Evolutionary conservation across 2,329 filamentous ascomycete genomes (phyloP), one percentile per base, ranked within the genome.

Genomic region (Sodiomyces alkalinus): DNA sequence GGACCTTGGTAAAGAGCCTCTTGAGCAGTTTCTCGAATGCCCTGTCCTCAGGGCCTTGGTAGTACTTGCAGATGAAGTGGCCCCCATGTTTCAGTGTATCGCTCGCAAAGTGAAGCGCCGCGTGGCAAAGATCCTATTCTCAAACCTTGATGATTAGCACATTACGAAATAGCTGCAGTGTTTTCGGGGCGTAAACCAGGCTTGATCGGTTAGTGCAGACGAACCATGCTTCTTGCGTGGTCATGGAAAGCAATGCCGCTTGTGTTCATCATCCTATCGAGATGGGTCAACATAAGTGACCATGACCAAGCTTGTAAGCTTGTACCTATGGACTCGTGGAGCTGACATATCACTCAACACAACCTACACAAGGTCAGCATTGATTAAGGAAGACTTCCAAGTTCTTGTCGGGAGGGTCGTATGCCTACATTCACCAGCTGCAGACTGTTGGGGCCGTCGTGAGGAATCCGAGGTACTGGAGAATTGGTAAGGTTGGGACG

Each of bases 191-290:
- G n/a, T n/a, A n/a, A n/a, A n/a, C n/a, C n/a, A n/a, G n/a, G n/a
- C n/a, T n/a, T n/a, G n/a, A n/a, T n/a, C n/a, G n/a, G n/a, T n/a
- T n/a, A n/a, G n/a, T n/a, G n/a, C n/a, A n/a, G n/a, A 50, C 76
- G 48, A 57, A 94, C 87, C 82, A 98, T 96, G 56, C 85, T 94
- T 17, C 82, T 81, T 7, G 74, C 77, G 55, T 98, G 90, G 54
- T 98, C 90, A 39, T 75, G 73, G 48, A 92, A 90, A 13, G 56
- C 56, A 45, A 82, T 79, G 32, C 90, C 90, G 57, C 80, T 93
- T 43, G 87, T 94, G 56, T 98, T 98, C 85, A 94, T 93, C 78
- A 98, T 79, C 90, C 90, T 98, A 68, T 59, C 53, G 74, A 92
- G n/a, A 90, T 39, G 85, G 83, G 71, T 90, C 80, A 87, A 77